phyloP scores from a whole-genome alignment of 768 basidiomycete species.

The Boletus pseudopeckii region DNA sequence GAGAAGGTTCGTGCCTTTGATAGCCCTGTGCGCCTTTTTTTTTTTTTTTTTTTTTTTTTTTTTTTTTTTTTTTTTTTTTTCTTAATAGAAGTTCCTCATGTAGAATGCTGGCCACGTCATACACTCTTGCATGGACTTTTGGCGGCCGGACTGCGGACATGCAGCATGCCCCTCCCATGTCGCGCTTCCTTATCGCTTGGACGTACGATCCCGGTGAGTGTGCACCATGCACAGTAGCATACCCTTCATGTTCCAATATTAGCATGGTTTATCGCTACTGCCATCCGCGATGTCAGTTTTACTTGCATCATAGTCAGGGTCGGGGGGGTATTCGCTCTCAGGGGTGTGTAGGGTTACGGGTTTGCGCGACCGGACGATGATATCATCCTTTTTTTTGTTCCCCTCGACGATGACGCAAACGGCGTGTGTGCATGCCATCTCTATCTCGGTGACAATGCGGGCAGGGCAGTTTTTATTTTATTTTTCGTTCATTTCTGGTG shows the following conservation, averaged over 20 bases:
- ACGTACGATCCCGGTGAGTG: background rate
- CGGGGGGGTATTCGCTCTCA: too few relatives aligned
- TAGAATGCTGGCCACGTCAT: constrained; percentile 23
- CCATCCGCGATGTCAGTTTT: too few relatives aligned
- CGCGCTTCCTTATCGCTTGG: background rate
- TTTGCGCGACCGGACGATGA: constrained; percentile 4
- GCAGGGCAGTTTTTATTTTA: too few relatives aligned
- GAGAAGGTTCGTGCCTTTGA: constrained; percentile 25
- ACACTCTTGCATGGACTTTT: background rate
- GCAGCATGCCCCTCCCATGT: constrained; percentile 2
- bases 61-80: too few relatives aligned
- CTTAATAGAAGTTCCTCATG: constrained; percentile 19
- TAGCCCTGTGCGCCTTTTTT: constrained; percentile 15
- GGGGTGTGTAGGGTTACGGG: constrained; percentile 12
- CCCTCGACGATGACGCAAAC: too few relatives aligned
- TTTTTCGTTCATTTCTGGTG: too few relatives aligned
- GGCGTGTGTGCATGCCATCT: too few relatives aligned
- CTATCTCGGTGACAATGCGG: too few relatives aligned
- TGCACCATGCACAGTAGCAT: background rate
- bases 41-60: too few relatives aligned
- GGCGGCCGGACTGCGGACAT: constrained; percentile 28
- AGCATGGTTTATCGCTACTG: background rate
- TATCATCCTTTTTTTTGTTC: background rate
- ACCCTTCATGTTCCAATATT: constrained; percentile 9
- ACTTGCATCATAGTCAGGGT: too few relatives aligned